Conservation (phyloP, 2,329 filamentous ascomycete genomes). For the Didymella lethalis region DNA sequence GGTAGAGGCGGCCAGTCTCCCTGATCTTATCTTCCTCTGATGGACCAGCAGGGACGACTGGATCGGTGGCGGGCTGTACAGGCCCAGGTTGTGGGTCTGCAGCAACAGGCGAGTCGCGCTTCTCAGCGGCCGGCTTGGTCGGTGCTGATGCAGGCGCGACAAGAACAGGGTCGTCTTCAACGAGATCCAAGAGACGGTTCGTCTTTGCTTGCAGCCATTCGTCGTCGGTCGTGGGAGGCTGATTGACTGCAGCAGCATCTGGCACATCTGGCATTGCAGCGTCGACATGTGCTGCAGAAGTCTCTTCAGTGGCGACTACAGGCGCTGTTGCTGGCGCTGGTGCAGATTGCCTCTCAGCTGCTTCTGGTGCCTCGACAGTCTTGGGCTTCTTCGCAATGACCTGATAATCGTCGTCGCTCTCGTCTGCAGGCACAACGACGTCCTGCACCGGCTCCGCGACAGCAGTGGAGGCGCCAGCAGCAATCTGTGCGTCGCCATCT, state of each 20-base stretch:
- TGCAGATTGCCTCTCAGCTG: constrained; percentile 15
- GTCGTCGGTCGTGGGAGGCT: constrained; percentile 70
- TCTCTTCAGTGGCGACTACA: constrained; percentile 1
- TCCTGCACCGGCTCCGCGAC: constrained; percentile 29
- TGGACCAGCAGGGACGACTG: constrained; percentile 43
- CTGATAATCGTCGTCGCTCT: constrained; percentile 81
- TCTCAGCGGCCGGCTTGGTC: constrained; percentile 22
- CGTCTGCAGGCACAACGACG: constrained; percentile 51
- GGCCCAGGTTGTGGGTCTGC: constrained; percentile 19
- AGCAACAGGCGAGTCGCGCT: constrained; percentile 16
- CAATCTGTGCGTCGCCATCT: constrained; percentile 57
- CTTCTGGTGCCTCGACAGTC: constrained; percentile 22
- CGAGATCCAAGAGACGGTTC: constrained; percentile 81
- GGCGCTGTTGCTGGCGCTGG: constrained; percentile 8
- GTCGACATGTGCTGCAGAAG: constrained; percentile 23
- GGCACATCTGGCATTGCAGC: constrained; percentile 29
- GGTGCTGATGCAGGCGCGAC: constrained; percentile 17
- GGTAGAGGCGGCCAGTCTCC: constrained; percentile 79
- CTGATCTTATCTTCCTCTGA: constrained; percentile 69
- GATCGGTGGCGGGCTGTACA: constrained; percentile 9
- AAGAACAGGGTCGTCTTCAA: constrained; percentile 72
- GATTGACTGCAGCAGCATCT: constrained; percentile 34
- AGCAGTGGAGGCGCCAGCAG: constrained; percentile 22
- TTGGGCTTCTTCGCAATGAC: constrained; percentile 61
- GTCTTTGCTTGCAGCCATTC: constrained; percentile 94